These are phyloP conservation scores for Flaveria sonorensis DNA, from an alignment of 129 eudicot genomes.

Conservation along the genomic window DNA sequence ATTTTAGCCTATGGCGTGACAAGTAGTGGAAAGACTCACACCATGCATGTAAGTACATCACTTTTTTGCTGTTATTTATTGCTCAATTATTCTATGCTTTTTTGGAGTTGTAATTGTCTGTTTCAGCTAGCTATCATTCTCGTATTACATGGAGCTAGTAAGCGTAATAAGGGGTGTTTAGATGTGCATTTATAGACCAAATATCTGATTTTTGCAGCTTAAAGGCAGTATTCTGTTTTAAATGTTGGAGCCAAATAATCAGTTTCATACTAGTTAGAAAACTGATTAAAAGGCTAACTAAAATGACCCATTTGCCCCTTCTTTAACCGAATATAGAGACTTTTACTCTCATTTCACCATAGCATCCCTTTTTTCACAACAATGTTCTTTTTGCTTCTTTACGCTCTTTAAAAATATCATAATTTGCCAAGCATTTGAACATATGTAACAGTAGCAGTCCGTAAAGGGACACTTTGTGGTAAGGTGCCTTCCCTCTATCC, in stretches of 20 bases:
- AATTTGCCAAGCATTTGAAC: constrained; percentile 15
- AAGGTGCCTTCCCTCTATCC: too few species aligned
- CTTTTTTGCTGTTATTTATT: constrained; percentile 5
- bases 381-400: neutral
- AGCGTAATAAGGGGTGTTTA: neutral
- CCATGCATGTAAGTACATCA: constrained; percentile 82
- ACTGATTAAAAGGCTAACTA: neutral
- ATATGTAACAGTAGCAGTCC: neutral
- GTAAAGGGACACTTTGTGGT: too few species aligned
- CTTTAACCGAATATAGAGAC: neutral
- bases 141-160: constrained; percentile 4
- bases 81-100: constrained; percentile 21
- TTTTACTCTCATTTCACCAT: constrained; percentile 6
- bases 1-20: constrained; percentile 98
- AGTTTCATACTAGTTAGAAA: neutral
- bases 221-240: neutral
- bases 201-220: neutral
- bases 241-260: neutral
- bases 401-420: neutral
- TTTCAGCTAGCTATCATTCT: constrained; percentile 25
- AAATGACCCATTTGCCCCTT: neutral
- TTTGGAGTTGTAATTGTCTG: neutral
- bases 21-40: constrained; percentile 99
- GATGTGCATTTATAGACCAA: neutral
- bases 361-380: neutral